phyloP scores from a whole-genome alignment of 2,329 filamentous ascomycete species.

The Trichoderma guizhouense region DNA sequence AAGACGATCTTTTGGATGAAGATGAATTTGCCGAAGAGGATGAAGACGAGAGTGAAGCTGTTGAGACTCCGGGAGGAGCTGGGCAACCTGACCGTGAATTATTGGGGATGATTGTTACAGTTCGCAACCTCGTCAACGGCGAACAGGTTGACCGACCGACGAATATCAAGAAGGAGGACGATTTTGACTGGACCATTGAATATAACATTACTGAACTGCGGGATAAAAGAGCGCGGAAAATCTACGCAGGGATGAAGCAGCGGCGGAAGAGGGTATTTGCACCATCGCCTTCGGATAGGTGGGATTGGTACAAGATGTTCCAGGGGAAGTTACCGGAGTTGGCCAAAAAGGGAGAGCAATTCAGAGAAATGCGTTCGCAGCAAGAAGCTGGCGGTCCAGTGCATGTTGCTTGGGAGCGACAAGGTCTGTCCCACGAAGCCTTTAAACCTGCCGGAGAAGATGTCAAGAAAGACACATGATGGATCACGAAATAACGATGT shows the following conservation, averaged over 20 bases:
- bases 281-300: constrained; percentile 40
- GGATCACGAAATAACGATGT: neutral
- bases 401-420: constrained; percentile 45
- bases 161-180: constrained; percentile 32
- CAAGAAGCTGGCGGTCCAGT: constrained; percentile 47
- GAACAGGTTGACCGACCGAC: constrained; percentile 58
- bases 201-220: constrained; percentile 69
- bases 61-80: neutral
- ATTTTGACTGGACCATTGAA: constrained; percentile 66
- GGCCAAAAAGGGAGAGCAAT: constrained; percentile 54
- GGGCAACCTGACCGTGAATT: constrained; percentile 36
- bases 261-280: constrained; percentile 51
- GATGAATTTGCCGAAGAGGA: constrained; percentile 13
- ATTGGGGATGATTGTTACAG: constrained; percentile 67
- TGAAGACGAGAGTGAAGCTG: constrained; percentile 8
- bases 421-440: constrained; percentile 24
- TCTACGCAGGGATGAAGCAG: constrained; percentile 56
- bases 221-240: constrained; percentile 38
- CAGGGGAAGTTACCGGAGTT: constrained; percentile 37
- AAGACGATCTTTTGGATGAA: constrained; percentile 10
- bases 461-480: neutral
- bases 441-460: neutral
- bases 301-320: constrained; percentile 48
- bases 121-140: constrained; percentile 71
- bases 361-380: constrained; percentile 53